phyloP scores from a whole-genome alignment of 2,329 filamentous ascomycete species.

The Dichotomopilus funicola region DNA sequence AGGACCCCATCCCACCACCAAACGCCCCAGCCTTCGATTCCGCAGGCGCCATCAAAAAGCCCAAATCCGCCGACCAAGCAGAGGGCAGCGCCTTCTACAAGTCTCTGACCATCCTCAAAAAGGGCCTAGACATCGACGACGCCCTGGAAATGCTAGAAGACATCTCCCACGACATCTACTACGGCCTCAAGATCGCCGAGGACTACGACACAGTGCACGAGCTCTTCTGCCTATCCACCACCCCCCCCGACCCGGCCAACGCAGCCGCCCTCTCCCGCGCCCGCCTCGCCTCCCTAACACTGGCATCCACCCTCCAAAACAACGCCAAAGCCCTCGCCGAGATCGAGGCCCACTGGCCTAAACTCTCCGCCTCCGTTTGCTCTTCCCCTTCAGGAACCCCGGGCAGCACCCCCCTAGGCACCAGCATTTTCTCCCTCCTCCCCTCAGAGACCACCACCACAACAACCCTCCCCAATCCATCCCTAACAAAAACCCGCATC shows the following conservation, averaged over 20 bases:
- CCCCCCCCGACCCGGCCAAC: slow-evolving; percentile 20
- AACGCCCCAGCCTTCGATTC: slow-evolving; percentile 52
- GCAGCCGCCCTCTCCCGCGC: slow-evolving; percentile 29
- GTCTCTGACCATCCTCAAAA: slow-evolving; percentile 45
- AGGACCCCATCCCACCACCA: slow-evolving; percentile 33
- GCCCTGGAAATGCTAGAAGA: slow-evolving; percentile 55
- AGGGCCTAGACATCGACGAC: slow-evolving; percentile 38
- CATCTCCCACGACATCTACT: slow-evolving; percentile 63
- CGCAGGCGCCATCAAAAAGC: slow-evolving; percentile 51
- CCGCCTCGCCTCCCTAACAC: slow-evolving; percentile 49
- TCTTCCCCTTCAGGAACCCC: slow-evolving; percentile 1
- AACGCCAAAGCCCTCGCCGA: slow-evolving; percentile 54
- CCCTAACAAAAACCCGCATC: slow-evolving; percentile 35
- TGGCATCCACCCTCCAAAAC: slow-evolving; percentile 56
- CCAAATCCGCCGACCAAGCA: slow-evolving; percentile 31
- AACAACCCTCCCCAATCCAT: slow-evolving; percentile 11
- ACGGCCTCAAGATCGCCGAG: slow-evolving; percentile 56
- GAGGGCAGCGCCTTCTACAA: slow-evolving; percentile 34
- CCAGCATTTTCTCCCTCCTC: slow-evolving; percentile 39
- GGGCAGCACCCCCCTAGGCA: slow-evolving; percentile 24
- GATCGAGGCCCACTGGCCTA: slow-evolving; percentile 43
- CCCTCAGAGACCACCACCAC: slow-evolving; percentile 14
- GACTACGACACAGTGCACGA: slow-evolving; percentile 46
- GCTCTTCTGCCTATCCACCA: slow-evolving; percentile 51
- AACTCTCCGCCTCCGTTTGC: slow-evolving; percentile 36